Conservation (phyloP, 306 rosid genomes). For the Pterocarpus santalinus region DNA sequence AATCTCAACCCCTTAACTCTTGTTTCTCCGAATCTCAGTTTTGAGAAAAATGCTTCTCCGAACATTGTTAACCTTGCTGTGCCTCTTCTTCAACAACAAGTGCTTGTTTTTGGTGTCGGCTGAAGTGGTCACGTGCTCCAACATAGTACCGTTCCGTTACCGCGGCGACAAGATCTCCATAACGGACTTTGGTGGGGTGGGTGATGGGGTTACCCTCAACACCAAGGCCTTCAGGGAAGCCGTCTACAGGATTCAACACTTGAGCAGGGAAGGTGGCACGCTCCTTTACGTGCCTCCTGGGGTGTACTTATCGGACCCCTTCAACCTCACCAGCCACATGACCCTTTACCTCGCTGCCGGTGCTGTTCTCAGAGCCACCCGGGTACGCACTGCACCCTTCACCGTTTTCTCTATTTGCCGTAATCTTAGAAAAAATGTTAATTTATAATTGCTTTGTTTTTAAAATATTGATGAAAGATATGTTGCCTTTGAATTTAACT, state of each 20-base stretch:
- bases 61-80: neutral
- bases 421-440: too few species aligned
- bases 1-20: neutral
- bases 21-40: neutral
- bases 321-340: slow-evolving; percentile 85
- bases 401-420: too few species aligned
- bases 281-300: slow-evolving; percentile 84
- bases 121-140: slow-evolving; percentile 70
- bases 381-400: slow-evolving; percentile 50
- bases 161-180: slow-evolving; percentile 74
- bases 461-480: too few species aligned
- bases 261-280: slow-evolving; percentile 72
- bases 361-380: slow-evolving; percentile 80
- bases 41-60: neutral
- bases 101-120: slow-evolving; percentile 1
- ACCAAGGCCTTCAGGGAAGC: slow-evolving; percentile 79
- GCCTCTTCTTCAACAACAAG: neutral
- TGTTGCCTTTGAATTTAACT: too few species aligned
- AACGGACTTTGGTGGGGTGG: slow-evolving; percentile 74
- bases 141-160: slow-evolving; percentile 62
- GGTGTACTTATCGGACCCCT: slow-evolving; percentile 76
- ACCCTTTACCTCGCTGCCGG: slow-evolving; percentile 83
- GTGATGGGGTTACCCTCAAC: slow-evolving; percentile 78
- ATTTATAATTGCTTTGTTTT: too few species aligned
- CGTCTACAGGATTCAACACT: slow-evolving; percentile 67